phyloP scores from a whole-genome alignment of 345 rosid species.

The Geranium rotundifolium region DNA sequence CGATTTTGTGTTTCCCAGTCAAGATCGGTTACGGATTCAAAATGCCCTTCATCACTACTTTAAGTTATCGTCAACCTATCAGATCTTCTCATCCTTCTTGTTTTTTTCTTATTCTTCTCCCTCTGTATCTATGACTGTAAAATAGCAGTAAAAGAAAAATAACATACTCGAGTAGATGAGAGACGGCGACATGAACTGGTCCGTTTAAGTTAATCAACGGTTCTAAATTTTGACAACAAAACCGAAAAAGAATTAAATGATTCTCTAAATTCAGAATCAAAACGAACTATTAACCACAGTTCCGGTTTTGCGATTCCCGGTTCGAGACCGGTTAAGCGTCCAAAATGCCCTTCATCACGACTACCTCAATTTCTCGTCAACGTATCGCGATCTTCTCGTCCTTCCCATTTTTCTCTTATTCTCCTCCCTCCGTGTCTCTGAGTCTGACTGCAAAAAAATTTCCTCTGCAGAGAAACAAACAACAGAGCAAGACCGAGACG shows the following conservation, averaged over 20 bases:
- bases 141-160: slow-evolving; percentile 12
- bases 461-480: slow-evolving; percentile 16
- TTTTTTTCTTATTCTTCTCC: slow-evolving; percentile 8
- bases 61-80: background rate
- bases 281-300: no score
- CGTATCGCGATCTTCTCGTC: background rate
- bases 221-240: no score
- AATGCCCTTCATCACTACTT: no score
- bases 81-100: background rate
- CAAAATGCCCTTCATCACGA: no score
- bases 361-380: background rate
- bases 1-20: background rate
- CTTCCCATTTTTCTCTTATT: slow-evolving; percentile 7
- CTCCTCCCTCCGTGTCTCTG: slow-evolving; percentile 8
- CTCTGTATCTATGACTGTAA: slow-evolving; percentile 9
- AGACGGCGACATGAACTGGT: slow-evolving; percentile 4
- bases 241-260: background rate
- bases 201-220: no score
- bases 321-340: background rate
- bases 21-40: background rate
- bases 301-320: background rate
- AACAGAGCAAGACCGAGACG: slow-evolving; percentile 8
- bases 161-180: slow-evolving; percentile 11
- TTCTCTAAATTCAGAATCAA: no score
- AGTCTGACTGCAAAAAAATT: background rate